Percentiles rank a stretch among this genome's conserved stretches.
These are phyloP conservation scores for Clausena lansium DNA, from an alignment of 345 rosid genomes.

Conservation along the genomic window DNA sequence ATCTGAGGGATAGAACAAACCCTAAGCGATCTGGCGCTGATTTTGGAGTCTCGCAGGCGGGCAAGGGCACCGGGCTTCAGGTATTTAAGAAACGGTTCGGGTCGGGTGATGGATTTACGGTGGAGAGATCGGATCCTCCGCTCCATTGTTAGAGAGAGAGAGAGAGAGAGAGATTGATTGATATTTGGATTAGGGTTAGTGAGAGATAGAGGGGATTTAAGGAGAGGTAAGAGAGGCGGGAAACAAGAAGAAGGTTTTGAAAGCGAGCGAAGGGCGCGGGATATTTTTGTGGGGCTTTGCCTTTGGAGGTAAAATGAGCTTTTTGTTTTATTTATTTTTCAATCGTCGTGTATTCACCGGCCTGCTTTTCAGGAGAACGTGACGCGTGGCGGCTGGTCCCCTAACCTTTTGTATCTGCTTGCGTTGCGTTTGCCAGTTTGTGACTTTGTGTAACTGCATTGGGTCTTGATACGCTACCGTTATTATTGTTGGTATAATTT, in stretches of 20 bases:
- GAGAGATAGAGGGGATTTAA: background rate
- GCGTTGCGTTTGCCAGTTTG: too few species aligned
- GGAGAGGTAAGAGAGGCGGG: conserved; percentile 10
- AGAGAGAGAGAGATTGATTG: background rate
- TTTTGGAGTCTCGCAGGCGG: conserved; percentile 45
- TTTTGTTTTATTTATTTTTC: background rate
- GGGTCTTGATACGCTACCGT: too few species aligned
- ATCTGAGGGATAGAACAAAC: conserved; percentile 22
- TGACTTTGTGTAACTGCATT: too few species aligned
- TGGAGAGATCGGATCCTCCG: conserved; percentile 18
- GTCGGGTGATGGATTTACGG: conserved; percentile 8
- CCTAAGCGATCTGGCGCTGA: conserved; percentile 46
- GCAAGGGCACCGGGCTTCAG: conserved; percentile 59
- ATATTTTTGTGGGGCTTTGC: background rate
- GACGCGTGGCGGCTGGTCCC: background rate
- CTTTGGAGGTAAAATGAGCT: background rate
- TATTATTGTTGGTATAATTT: too few species aligned
- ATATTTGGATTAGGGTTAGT: background rate
- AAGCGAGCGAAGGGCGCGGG: conserved; percentile 18
- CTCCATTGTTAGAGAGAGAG: conserved; percentile 25
- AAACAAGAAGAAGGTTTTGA: conserved; percentile 14
- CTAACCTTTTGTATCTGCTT: too few species aligned
- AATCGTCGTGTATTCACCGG: background rate
- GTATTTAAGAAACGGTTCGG: conserved; percentile 37
- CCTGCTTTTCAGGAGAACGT: background rate